These are phyloP conservation scores for Ganoderma sp. DNA, from an alignment of 1,284 basidiomycete genomes.

Conservation along the genomic window DNA sequence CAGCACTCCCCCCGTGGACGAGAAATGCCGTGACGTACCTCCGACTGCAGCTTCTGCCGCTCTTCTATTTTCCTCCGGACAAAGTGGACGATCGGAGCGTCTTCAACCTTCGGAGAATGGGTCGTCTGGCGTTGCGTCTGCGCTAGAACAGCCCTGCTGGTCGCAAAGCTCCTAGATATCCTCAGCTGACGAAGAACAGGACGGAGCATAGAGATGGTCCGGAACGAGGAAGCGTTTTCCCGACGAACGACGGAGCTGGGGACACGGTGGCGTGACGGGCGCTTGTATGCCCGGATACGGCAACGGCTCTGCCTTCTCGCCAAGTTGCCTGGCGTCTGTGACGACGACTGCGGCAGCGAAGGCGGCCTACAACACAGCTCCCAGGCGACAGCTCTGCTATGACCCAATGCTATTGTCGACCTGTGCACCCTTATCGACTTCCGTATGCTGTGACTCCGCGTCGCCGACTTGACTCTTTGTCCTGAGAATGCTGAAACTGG, in stretches of 20 bases:
- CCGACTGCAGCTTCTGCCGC: slow-evolving; percentile 35
- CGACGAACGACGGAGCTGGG: slow-evolving; percentile 5
- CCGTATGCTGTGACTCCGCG: slow-evolving; percentile 10
- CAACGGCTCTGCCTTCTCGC: neutral
- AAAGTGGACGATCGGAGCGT: slow-evolving; percentile 37
- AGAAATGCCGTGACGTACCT: slow-evolving; percentile 25
- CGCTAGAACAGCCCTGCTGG: slow-evolving; percentile 11
- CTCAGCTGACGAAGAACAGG: slow-evolving; percentile 12
- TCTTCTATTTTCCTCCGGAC: slow-evolving; percentile 38
- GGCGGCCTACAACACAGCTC: slow-evolving; percentile 8
- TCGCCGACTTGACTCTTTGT: neutral
- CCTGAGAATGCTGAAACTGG: slow-evolving; percentile 3
- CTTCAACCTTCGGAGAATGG: slow-evolving; percentile 14
- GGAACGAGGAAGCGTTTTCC: slow-evolving; percentile 10
- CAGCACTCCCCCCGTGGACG: neutral
- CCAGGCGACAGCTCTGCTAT: slow-evolving; percentile 12
- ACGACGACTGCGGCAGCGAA: slow-evolving; percentile 7
- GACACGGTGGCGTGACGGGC: neutral
- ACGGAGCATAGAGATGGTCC: slow-evolving; percentile 20
- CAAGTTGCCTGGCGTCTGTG: neutral
- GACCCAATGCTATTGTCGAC: neutral
- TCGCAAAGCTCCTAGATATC: slow-evolving; percentile 15
- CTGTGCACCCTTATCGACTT: neutral
- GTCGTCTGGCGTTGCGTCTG: slow-evolving; percentile 18
- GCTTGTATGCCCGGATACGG: no score